Percentiles rank a stretch among this genome's conserved stretches.
Conservation (phyloP, 2,329 filamentous ascomycete genomes). For the Aspergillus brasiliensis region DNA sequence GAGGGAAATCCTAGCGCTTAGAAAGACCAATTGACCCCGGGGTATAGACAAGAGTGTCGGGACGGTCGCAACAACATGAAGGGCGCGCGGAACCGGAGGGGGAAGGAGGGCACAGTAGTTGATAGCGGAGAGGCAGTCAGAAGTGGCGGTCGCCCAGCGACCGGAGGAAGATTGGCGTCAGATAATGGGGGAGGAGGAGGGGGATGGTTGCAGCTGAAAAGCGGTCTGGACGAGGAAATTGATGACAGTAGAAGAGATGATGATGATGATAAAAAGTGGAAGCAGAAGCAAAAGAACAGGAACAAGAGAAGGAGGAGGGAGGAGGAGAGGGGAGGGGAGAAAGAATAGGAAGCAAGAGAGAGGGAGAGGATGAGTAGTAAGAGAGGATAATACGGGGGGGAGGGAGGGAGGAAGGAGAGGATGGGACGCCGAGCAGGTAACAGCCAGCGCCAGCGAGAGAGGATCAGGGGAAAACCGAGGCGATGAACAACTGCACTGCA, state of each 20-base stretch:
- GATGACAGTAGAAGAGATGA: constrained; percentile 2
- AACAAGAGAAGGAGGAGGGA: background rate
- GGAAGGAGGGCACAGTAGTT: constrained; percentile 13
- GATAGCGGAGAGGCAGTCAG: constrained; percentile 15
- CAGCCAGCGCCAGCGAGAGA: too few species aligned
- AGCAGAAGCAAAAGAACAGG: background rate
- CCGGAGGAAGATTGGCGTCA: constrained; percentile 15
- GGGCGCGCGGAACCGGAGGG: constrained; percentile 26
- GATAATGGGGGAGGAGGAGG: constrained; percentile 2
- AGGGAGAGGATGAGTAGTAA: constrained; percentile 1
- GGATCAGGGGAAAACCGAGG: constrained; percentile 12
- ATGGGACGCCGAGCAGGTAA: too few species aligned
- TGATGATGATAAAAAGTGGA: constrained; percentile 1
- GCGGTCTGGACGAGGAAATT: constrained; percentile 2
- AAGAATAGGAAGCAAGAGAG: background rate
- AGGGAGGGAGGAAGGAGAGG: background rate
- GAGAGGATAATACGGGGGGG: background rate
- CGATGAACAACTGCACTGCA: background rate
- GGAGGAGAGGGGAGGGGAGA: background rate
- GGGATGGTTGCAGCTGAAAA: constrained; percentile 6
- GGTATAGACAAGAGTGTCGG: constrained; percentile 26
- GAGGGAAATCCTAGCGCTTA: constrained; percentile 16
- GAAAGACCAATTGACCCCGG: constrained; percentile 25
- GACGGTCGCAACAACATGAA: constrained; percentile 38
- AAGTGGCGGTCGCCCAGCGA: constrained; percentile 33